These are phyloP conservation scores for Cryoendolithus antarcticus DNA, from an alignment of 2,329 filamentous ascomycete species.

Conservation along the genomic window DNA sequence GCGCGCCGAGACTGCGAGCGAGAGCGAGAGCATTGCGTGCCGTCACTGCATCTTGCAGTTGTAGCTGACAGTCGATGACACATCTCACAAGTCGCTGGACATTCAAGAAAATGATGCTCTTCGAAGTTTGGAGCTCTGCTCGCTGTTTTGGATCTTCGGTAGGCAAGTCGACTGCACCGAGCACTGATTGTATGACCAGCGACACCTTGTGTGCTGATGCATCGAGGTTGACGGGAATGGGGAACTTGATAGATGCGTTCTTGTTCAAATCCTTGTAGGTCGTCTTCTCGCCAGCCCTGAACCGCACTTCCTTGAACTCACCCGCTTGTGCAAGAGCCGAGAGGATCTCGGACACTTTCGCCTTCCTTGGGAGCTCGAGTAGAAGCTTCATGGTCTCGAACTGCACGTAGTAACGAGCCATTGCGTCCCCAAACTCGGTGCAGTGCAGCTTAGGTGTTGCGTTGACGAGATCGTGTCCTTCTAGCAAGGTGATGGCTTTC, in stretches of 20 bases:
- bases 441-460: slow-evolving; percentile 39
- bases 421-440: slow-evolving; percentile 64
- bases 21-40: slow-evolving; percentile 63
- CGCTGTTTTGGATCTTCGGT: slow-evolving; percentile 45
- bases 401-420: slow-evolving; percentile 70
- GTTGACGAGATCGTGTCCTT: slow-evolving; percentile 46
- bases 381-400: slow-evolving; percentile 69
- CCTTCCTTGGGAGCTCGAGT: slow-evolving; percentile 47
- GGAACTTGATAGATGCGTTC: slow-evolving; percentile 54
- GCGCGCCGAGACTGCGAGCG: slow-evolving; percentile 61
- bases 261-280: slow-evolving; percentile 63
- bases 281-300: slow-evolving; percentile 56
- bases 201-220: slow-evolving; percentile 62
- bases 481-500: slow-evolving; percentile 53
- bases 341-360: slow-evolving; percentile 55
- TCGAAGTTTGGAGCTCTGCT: slow-evolving; percentile 48
- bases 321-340: slow-evolving; percentile 52
- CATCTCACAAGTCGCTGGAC: slow-evolving; percentile 60
- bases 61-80: slow-evolving; percentile 60
- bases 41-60: slow-evolving; percentile 51
- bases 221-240: slow-evolving; percentile 55
- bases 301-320: slow-evolving; percentile 61
- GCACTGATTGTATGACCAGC: slow-evolving; percentile 61
- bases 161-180: slow-evolving; percentile 54
- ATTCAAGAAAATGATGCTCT: slow-evolving; percentile 52